A percentile compares a stretch with the other conserved stretches of the same genome.
phyloP scores from a whole-genome alignment of 2,329 filamentous ascomycete genomes.

The Trichoderma endophyticum region DNA sequence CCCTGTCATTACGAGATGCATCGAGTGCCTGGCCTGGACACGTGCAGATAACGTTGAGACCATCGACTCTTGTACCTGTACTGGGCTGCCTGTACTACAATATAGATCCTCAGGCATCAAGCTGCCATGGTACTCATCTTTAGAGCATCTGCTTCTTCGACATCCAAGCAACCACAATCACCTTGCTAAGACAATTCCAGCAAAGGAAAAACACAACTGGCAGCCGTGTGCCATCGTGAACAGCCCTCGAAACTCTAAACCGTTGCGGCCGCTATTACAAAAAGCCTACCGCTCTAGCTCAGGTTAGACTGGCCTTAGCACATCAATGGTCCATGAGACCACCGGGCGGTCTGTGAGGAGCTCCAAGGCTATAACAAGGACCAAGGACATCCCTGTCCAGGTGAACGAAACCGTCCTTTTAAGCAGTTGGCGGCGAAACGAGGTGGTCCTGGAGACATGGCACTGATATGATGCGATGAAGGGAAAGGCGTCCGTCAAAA shows the following conservation, averaged over 20 bases:
- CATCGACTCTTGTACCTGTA: background rate
- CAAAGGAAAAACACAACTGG: background rate
- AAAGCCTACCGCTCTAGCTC: conserved; percentile 1
- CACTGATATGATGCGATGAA: background rate
- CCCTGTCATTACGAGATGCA: background rate
- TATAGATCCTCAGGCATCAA: background rate
- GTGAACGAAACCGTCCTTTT: background rate
- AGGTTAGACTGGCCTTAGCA: background rate
- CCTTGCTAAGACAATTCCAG: background rate
- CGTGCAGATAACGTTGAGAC: background rate
- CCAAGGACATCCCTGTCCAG: background rate
- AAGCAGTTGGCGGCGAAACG: background rate
- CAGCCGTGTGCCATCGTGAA: background rate
- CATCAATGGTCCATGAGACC: background rate
- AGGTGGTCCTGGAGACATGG: background rate
- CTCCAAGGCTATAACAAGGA: background rate
- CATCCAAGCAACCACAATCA: background rate
- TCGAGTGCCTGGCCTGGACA: background rate
- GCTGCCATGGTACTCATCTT: background rate
- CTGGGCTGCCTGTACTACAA: background rate
- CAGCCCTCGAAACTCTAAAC: background rate
- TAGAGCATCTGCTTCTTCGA: background rate
- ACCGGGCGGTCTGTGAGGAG: conserved; percentile 1
- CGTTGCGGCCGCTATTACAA: background rate
- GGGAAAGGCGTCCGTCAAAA: background rate